Evolutionary conservation across 495 filamentous ascomycete genomes (phyloP), one percentile per base, ranked within the genome.

Genomic region (Penicillium verhagenii): DNA sequence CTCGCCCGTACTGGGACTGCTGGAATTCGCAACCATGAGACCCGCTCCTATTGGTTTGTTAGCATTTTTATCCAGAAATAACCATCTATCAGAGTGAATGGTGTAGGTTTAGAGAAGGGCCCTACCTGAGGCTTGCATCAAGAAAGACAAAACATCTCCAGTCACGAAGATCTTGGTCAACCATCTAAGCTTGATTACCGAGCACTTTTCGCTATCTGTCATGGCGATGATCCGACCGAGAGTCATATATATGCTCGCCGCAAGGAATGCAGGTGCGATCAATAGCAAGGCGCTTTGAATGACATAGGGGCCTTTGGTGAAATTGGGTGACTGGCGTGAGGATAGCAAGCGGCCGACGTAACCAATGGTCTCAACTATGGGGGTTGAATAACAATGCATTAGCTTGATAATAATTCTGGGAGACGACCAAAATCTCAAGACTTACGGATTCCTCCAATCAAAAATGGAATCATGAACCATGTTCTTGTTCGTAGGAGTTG

Each of bases 391-490:
- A 35, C 25, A n/a, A n/a, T n/a, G n/a, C n/a, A 18, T 50, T 21
- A 55, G 33, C 13, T 49, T 29, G 1, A 45, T 5, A 6, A 11
- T n/a, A 21, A 6, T n/a, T 0, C 18, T 3, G 14, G 6, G 16
- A 16, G 6, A 9, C 6, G n/a, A n/a, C n/a, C n/a, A n/a, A n/a
- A n/a, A 19, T 25, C 1, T 11, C 11, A 35, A 19, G n/a, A 70
- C 81, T 56, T 68, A 85, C 81, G 69, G 24, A 76, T 54, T 16
- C 75, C 79, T 23, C 83, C 81, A 18, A 86, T 65, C 29, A 74
- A 52, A 58, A 86, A 83, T 3, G 78, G 72, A 18, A 83, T 73
- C 68, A 82, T 76, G 67, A 82, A 84, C 78, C 76, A 80, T 16
- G 74, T 70, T 23, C 74, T 57, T 6, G 71, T 74, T 7, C 66